Evolutionary conservation across 1,284 basidiomycete species (phyloP), one percentile per base, ranked within the genome.

Genomic region (Hemileia vastatrix): DNA sequence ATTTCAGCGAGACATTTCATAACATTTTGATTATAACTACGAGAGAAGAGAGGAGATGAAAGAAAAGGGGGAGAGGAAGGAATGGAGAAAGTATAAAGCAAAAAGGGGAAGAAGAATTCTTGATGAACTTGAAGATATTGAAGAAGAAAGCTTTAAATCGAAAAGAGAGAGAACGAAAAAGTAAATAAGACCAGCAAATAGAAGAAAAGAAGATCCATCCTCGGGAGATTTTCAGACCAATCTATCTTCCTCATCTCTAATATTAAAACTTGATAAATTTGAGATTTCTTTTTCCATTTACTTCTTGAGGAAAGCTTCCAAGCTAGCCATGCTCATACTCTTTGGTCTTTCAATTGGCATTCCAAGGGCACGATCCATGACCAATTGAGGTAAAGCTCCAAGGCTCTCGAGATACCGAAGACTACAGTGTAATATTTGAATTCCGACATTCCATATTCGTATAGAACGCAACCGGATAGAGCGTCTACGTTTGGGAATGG

Each of bases 361-460:
- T 79, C 90, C 91, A 72, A 93, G 86, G 50, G 89, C 92, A 78
- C 93, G 89, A 78, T 94, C 91, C 89, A 90, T 94, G 74, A 77
- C 77, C 33, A 74, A 67, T 71, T 78, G 76, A 36, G 77, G 71
- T 40, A 77, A 67, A 13, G 73, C 76, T 54, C 77, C 77, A n/a
- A n/a, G n/a, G n/a, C n/a, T n/a, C n/a, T n/a, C n/a, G n/a, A n/a
- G n/a, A n/a, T n/a, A 82, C 92, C 93, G 78, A 97, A 96, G 67
- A 96, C 82, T 66, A 95, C 91, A 66, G 90, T 94, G 81, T 93
- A 94, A 81, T 87, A 93, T 76, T 89, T 83, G 85, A 91, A 90
- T 77, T 93, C 84, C 70, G 82, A n/a, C 40, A 74, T 78, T 62
- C 90, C 90, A 75, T 91, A 94, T 80, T 94, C 81, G 65, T 89